Conservation (phyloP, 2,329 filamentous ascomycete species). For the Diaporthe citri region DNA sequence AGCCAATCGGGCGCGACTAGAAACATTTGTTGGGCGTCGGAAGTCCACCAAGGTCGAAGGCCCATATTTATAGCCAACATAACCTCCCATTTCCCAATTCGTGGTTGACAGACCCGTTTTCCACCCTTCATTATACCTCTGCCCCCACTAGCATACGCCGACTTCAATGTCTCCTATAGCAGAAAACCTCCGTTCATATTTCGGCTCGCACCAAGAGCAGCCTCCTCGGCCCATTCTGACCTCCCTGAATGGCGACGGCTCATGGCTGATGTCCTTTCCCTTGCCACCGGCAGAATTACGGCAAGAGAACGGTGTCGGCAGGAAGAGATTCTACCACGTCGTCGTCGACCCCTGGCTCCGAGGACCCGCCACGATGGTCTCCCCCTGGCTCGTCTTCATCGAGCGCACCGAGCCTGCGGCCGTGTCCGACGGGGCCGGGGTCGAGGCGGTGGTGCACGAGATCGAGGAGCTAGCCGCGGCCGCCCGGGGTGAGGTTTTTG, state of each 20-base stretch:
- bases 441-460: conserved; percentile 38
- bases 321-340: conserved; percentile 28
- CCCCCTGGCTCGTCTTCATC: conserved; percentile 35
- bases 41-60: neutral
- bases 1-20: neutral
- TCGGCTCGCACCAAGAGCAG: neutral
- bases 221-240: conserved; percentile 10
- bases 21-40: neutral
- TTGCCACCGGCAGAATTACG: neutral
- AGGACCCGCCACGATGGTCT: conserved; percentile 13
- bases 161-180: neutral
- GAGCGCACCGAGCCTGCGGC: conserved; percentile 26
- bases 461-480: conserved; percentile 39
- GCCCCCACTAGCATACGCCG: neutral
- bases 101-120: neutral
- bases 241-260: conserved; percentile 22
- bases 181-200: neutral
- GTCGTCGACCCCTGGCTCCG: conserved; percentile 31
- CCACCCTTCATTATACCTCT: no score
- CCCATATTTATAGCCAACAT: neutral
- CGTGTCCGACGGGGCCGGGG: conserved; percentile 32
- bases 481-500: neutral
- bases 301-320: neutral
- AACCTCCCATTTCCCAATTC: neutral
- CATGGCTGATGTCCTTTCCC: conserved; percentile 29